phyloP scores from a whole-genome alignment of 2,329 filamentous ascomycete genomes.

The Ophiostoma quercus region DNA sequence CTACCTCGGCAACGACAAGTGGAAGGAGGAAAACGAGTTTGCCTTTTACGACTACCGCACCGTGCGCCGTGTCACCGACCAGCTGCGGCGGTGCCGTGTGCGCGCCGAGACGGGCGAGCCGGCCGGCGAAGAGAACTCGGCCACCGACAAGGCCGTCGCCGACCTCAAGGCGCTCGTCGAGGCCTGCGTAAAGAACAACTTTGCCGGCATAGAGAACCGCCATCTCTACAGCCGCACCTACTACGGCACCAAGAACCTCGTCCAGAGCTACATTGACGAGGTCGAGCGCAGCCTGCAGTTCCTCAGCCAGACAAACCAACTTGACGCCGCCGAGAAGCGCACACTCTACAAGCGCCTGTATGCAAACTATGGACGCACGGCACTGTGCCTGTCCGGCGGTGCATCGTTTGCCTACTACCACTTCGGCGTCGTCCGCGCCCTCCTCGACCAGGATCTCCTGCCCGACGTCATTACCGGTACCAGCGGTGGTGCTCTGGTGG shows the following conservation, averaged over 20 bases:
- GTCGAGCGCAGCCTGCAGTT: constrained; percentile 63
- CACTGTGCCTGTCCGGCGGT: constrained; percentile 86
- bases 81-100: constrained; percentile 62
- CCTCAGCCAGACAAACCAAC: constrained; percentile 60
- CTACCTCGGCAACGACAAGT: constrained; percentile 72
- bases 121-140: constrained; percentile 28
- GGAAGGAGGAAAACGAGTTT: constrained; percentile 73
- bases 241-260: constrained; percentile 91
- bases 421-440: constrained; percentile 83
- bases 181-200: constrained; percentile 95
- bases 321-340: constrained; percentile 69
- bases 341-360: constrained; percentile 80
- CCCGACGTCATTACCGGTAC: constrained; percentile 96
- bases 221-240: constrained; percentile 96
- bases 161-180: constrained; percentile 74
- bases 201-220: constrained; percentile 89
- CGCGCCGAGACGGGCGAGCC: constrained; percentile 49
- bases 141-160: constrained; percentile 31
- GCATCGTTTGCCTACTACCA: constrained; percentile 97
- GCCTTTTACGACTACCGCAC: constrained; percentile 87
- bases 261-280: constrained; percentile 87
- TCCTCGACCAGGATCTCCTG: constrained; percentile 77
- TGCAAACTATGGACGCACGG: constrained; percentile 87
- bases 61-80: constrained; percentile 67
- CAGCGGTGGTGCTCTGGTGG: constrained; percentile 86